A percentile compares a stretch with the other conserved stretches of the same genome.
These are phyloP conservation scores for Cubamyces sp. DNA, from an alignment of 768 basidiomycete genomes.

Conservation along the genomic window DNA sequence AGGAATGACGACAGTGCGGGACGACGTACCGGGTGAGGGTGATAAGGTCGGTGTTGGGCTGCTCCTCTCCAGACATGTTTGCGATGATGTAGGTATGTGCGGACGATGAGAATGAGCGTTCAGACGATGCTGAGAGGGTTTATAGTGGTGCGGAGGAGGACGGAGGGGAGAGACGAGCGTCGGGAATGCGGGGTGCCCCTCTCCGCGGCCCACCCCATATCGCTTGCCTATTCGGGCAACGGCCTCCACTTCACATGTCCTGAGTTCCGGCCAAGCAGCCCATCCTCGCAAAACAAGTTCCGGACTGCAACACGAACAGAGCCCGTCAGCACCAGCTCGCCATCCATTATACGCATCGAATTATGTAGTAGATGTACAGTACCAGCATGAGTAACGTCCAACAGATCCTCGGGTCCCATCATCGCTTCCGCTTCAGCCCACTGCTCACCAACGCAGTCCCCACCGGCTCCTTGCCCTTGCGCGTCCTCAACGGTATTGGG, in stretches of 20 bases:
- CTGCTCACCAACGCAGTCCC: conserved; percentile 31
- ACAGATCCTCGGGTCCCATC: conserved; percentile 27
- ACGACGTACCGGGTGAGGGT: conserved; percentile 82
- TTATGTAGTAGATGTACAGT: conserved; percentile 22
- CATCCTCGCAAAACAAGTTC: neutral
- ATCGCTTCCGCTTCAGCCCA: conserved; percentile 73
- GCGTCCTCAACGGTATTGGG: conserved; percentile 69
- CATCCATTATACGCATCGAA: conserved; percentile 17
- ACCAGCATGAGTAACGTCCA: neutral
- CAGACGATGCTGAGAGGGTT: conserved; percentile 10
- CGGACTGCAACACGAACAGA: neutral
- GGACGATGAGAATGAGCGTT: neutral
- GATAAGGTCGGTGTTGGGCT: conserved; percentile 85
- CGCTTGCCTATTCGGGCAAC: conserved; percentile 21
- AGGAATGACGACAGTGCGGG: conserved; percentile 3
- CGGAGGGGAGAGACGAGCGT: conserved; percentile 19
- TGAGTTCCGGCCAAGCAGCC: conserved; percentile 18
- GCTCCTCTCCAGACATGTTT: conserved; percentile 52
- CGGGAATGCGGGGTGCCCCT: conserved; percentile 19
- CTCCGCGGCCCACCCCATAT: conserved; percentile 17
- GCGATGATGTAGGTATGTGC: conserved; percentile 17
- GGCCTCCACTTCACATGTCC: conserved; percentile 27
- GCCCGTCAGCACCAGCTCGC: conserved; percentile 1
- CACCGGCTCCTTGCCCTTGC: conserved; percentile 61
- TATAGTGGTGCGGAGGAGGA: conserved; percentile 22